Base-by-base conservation (phyloP, 2,329 filamentous ascomycete species). In the Hirsutella minnesotensis region DNA sequence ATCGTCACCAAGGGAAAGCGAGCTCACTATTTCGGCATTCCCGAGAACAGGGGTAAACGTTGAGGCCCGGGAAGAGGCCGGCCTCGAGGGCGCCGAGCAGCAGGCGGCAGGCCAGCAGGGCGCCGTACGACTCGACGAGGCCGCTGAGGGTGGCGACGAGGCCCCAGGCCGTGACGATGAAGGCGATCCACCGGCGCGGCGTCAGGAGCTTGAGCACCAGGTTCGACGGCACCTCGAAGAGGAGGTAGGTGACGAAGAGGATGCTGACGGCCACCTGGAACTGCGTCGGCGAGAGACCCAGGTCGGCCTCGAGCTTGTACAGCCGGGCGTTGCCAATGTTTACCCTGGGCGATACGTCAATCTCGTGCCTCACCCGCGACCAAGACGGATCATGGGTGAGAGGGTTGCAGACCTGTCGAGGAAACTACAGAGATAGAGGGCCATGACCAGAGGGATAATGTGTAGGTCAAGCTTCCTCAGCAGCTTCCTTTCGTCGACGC, bases 401-500 rank as follows among this genome's bases (percentile, higher is more conserved):
- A 15, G n/a, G n/a, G 29, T 3, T 10, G n/a, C 27, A 5, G 2
- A 31, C 73, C 83, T 70, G 56, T 87, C 84, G 8, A 89, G 63
- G 56, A 88, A 89, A 50, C 79, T 83, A 50, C 88, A 78, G 13
- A 88, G 68, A 56, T 89, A 90, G 15, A 84, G 61, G 7, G 75
- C 57, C 75, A 83, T 83, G 8, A 84, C 67, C 16, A 84, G 64
- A 3, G 81, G 81, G 13, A 85, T 70, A 21, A 86, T 68, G 53
- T 73, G 68, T 13, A 68, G 47, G 56, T 86, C 82, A 29, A 86
- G 60, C 59, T 83, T 85, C 43, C 75, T 67, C 35, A 84, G 65
- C 19, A 86, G 65, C 49, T 68, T 71, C 51, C 65, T 68, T 60
- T 84, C 68, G n/a, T 58, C 51, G 3, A 51, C 46, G 27, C 40